Base-by-base conservation (phyloP, 106 monocot species). In the Triglochin maritima region DNA sequence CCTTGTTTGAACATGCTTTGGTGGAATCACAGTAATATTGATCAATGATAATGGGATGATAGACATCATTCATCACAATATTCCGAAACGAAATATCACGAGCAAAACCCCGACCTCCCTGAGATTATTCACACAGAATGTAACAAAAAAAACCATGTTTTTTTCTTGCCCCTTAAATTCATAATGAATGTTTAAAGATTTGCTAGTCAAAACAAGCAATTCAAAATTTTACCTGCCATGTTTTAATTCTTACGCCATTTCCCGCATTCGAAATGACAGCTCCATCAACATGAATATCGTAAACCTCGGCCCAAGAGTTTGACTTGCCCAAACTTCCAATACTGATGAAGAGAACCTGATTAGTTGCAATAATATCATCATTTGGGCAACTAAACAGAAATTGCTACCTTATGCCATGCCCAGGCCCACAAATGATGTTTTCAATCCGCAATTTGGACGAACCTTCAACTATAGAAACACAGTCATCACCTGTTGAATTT, bases 231-330 rank as follows among this genome's bases (percentile, higher is more conserved):
- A 86, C 90, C 90, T 90, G 90, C 86, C 90, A 91, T 73, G 86
- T 82, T 65, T 90, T 91, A 72, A 91, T 91, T 59, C 90, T 79
- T n/a, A 76, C 64, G 56, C 90, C 90, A 71, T 91, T 91, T 51
- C 80, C 68, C n/a, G 90, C 80, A 61, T 91, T 72, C 46, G 78
- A 69, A 69, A 91, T 67, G 15, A 59, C 59, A 4, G 80, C 81
- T 17, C 82, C 74, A 68, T 86, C 76, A 43, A 87, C 80, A 42
- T 5, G 46, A 4, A 91, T 55, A 57, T 82, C 55, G 44, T 76
- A 60, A 59, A 87, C 84, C 67, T 76, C 67, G 52, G 44, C 74
- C 17, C 61, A 70, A 29, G 77, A 64, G 0, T 69, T 73, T 44
- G 69, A 64, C 72, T 91, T 82, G 4, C 90, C 90, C 73, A 91